A percentile compares a stretch with the other conserved stretches of the same genome.
Evolutionary conservation across 495 filamentous ascomycete genomes (phyloP).

Genomic region (Apodospora peruviana): DNA sequence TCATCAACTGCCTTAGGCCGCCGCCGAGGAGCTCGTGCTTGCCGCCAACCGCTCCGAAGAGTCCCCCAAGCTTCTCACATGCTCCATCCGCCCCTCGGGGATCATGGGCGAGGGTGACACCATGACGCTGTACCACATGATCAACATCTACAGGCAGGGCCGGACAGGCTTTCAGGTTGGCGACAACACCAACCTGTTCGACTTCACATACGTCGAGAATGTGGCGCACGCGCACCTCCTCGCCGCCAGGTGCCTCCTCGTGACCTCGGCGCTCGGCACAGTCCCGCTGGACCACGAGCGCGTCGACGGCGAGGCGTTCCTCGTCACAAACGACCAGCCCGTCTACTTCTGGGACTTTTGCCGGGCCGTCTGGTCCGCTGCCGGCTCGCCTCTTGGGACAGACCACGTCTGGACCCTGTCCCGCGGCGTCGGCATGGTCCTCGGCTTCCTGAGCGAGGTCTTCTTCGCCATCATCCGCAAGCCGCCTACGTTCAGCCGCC

Average conservation of each 20-base stretch:
- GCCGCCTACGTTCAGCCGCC: conserved; percentile 68
- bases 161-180: conserved; percentile 81
- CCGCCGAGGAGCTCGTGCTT: conserved; percentile 80
- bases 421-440: conserved; percentile 52
- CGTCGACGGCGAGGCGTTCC: conserved; percentile 91
- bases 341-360: conserved; percentile 96
- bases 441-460: conserved; percentile 67
- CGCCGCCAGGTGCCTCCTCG: conserved; percentile 66
- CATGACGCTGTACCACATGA: conserved; percentile 56
- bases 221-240: conserved; percentile 70
- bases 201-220: conserved; percentile 78
- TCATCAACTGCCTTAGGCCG: too few relatives aligned
- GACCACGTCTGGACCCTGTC: conserved; percentile 64
- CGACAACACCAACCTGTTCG: conserved; percentile 80
- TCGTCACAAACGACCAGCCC: conserved; percentile 89
- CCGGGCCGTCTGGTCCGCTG: conserved; percentile 71
- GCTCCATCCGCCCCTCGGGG: conserved; percentile 77
- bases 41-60: conserved; percentile 67
- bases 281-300: conserved; percentile 66
- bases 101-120: conserved; percentile 89
- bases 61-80: conserved; percentile 62
- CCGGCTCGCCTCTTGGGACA: conserved; percentile 57
- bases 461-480: conserved; percentile 62
- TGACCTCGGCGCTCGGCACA: conserved; percentile 46
- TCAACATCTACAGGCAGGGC: conserved; percentile 57